Evolutionary conservation across 768 basidiomycete species (phyloP), one percentile per base, ranked within the genome.

Genomic region (Leucocoprinus sp.): DNA sequence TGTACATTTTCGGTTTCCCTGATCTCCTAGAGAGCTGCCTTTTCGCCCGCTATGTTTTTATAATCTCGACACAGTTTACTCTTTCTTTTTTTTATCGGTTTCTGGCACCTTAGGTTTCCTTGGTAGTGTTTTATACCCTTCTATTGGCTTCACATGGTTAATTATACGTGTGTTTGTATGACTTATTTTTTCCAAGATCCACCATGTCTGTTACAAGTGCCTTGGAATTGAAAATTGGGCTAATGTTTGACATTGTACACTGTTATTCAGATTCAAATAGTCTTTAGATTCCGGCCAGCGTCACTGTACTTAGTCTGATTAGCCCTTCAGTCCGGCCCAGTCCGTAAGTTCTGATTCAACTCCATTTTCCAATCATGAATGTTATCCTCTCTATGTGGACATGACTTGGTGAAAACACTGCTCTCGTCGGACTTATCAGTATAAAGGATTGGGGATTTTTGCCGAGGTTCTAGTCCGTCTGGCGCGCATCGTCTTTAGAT

Each of bases 341-440:
- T n/a, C 9, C 4, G 31, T 31, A 4, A 23, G 8, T 22, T 11
- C 22, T 26, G 15, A 2, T 17, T 22, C 12, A n/a, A 14, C 52
- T 26, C 54, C n/a, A 38, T 50, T 28, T 49, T 45, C 34, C 35
- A 53, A 34, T 67, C 71, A 11, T 76, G 68, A 56, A 78, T 80
- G 4, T 72, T 93, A 28, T 76, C 83, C 8, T 72, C 76, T 21
- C 85, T 95, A n/a, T n/a, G n/a, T n/a, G n/a, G n/a, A n/a, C n/a
- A n/a, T n/a, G n/a, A n/a, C n/a, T n/a, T n/a, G n/a, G n/a, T n/a
- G n/a, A n/a, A n/a, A n/a, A 31, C 27, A 12, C 27, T 28, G 27
- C 31, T 31, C 31, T 11, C 31, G n/a, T 8, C 11, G 5, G 5
- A 5, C 26, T 11, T 27, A 27, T 11, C 27, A 28, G 27, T 28